phyloP scores from a whole-genome alignment of 2,329 filamentous ascomycete species.

The Ophiocordyceps unilateralis region DNA sequence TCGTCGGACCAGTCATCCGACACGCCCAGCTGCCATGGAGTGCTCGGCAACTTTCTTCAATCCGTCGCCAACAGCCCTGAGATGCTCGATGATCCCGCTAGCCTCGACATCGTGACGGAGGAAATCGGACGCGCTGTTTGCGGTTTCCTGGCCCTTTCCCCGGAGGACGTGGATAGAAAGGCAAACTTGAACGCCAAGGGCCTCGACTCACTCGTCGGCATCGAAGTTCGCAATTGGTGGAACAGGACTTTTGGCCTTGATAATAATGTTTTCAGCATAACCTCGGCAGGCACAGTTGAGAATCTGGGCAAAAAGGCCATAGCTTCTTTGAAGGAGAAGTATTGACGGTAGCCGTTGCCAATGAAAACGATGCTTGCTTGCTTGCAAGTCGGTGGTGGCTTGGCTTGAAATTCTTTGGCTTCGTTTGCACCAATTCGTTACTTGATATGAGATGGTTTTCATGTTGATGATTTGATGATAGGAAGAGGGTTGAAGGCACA shows the following conservation, averaged over 20 bases:
- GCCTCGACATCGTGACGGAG: background rate
- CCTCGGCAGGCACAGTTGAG: slow-evolving; percentile 1
- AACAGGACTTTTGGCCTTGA: slow-evolving; percentile 6
- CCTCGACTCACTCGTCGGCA: slow-evolving; percentile 8
- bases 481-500: too few species aligned
- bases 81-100: background rate
- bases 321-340: background rate
- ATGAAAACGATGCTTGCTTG: too few species aligned
- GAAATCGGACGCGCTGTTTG: background rate
- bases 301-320: background rate
- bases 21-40: background rate
- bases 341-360: too few species aligned
- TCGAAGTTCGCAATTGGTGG: slow-evolving; percentile 10
- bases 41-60: background rate
- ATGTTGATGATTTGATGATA: too few species aligned
- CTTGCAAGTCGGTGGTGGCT: too few species aligned
- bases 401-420: too few species aligned
- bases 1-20: background rate
- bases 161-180: background rate
- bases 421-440: too few species aligned
- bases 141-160: background rate
- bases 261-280: slow-evolving; percentile 7
- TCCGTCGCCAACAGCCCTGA: background rate
- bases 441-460: too few species aligned
- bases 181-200: slow-evolving; percentile 2